A percentile compares a stretch with the other conserved stretches of the same genome.
Conservation (phyloP, 768 basidiomycete species). For the Thelephora aurantiotincta region DNA sequence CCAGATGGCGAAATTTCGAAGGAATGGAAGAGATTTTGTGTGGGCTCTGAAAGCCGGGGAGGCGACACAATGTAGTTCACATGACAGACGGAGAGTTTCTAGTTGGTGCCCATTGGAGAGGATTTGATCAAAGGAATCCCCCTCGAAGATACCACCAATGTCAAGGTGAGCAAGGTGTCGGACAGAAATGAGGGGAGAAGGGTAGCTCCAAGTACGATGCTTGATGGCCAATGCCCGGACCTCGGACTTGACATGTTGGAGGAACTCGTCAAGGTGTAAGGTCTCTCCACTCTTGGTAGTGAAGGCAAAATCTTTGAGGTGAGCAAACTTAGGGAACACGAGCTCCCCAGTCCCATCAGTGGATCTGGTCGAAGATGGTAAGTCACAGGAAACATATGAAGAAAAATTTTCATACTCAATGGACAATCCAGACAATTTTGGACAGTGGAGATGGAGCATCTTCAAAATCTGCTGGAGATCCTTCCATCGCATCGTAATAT, state of each 20-base stretch:
- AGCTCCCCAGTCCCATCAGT: constrained; percentile 16
- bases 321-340: constrained; percentile 17
- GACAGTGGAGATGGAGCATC: constrained; percentile 28
- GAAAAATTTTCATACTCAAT: constrained; percentile 25
- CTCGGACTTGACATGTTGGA: constrained; percentile 35
- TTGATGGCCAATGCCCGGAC: constrained; percentile 42
- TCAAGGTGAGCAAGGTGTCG: constrained; percentile 52
- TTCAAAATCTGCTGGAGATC: constrained; percentile 37
- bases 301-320: constrained; percentile 46
- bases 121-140: constrained; percentile 40
- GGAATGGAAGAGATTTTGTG: constrained; percentile 35
- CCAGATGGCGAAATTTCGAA: constrained; percentile 45
- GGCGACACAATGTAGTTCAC: constrained; percentile 32
- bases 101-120: constrained; percentile 48
- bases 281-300: constrained; percentile 28
- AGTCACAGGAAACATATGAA: not conserved
- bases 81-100: constrained; percentile 42
- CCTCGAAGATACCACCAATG: constrained; percentile 43
- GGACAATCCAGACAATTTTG: constrained; percentile 41
- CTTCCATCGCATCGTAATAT: constrained; percentile 42
- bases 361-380: constrained; percentile 8
- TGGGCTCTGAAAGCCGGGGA: constrained; percentile 36
- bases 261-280: constrained; percentile 27
- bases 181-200: constrained; percentile 34
- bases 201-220: constrained; percentile 43